Evolutionary conservation across 2,329 filamentous ascomycete genomes (phyloP), one percentile per base, ranked within the genome.

Genomic region (Neofusicoccum sp.): DNA sequence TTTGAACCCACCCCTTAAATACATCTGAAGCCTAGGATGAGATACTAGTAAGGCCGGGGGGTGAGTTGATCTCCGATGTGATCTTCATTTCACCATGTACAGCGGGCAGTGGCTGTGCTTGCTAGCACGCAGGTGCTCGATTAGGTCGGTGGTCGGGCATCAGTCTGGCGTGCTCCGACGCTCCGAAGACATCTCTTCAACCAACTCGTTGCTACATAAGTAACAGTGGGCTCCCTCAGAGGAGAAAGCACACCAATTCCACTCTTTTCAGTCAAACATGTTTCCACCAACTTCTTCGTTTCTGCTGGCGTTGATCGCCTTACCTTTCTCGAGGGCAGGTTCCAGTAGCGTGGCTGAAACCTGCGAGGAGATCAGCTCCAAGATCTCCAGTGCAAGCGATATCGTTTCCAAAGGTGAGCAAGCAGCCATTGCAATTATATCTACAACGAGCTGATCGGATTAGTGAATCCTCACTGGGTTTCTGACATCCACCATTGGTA

Each of bases 401-500:
- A 12, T 53, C 20, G n/a, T 53, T 14, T 5, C 14, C 20, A 7
- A 11, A 8, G 3, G 48, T 53, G 38, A 16, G 48, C 6, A 7
- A 12, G 11, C n/a, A 3, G 9, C 3, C 20, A 14, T 8, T 2
- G 16, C 20, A 3, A 12, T 7, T 3, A 9, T 7, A 38, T 2
- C 20, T 7, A 38, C 4, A 7, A 8, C 0, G 9, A 28, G 33
- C 48, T 53, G 33, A 53, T 28, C 8, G 11, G 1, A 4, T 5
- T 20, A 54, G 49, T 40, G 49, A 28, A 54, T 11, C 34, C 49
- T 9, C 14, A n/a, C 7, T 40, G 36, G 5, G 36, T 40, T 40
- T 11, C 5, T 20, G 51, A 56, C 9, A 56, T 56, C 16, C 51
- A 56, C 24, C 51, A 56, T 16, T 56, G 51, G 51, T 56, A 43